These are phyloP conservation scores for Gastrolobium villosum DNA, from an alignment of 306 rosid genomes.

Conservation along the genomic window DNA sequence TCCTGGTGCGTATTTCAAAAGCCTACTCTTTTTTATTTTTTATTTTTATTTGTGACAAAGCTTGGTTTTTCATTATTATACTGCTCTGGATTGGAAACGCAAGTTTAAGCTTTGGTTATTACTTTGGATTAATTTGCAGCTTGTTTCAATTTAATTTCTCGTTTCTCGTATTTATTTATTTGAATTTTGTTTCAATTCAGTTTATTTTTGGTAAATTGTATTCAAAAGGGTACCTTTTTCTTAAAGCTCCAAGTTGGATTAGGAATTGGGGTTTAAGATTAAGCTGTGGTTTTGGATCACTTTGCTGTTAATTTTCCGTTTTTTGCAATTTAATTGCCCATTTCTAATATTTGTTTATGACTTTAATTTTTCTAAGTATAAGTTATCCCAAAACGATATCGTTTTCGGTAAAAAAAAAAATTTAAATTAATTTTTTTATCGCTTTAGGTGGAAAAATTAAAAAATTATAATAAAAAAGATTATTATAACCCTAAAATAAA, in stretches of 20 bases:
- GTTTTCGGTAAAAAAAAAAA: too few species aligned
- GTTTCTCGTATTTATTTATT: background rate
- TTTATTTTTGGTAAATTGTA: background rate
- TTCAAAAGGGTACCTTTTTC: background rate
- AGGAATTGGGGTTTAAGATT: background rate
- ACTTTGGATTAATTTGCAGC: background rate
- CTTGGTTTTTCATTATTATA: background rate
- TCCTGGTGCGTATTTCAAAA: slow-evolving; percentile 39
- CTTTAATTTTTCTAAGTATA: too few species aligned
- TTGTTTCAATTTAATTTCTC: background rate
- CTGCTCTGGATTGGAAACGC: background rate
- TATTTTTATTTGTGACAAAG: background rate
- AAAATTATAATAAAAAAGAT: too few species aligned
- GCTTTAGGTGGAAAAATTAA: too few species aligned
- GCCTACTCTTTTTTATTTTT: background rate
- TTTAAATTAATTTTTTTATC: too few species aligned
- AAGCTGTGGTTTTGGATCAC: background rate
- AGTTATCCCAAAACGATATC: too few species aligned
- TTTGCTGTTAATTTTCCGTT: slow-evolving; percentile 16
- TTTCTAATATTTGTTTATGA: background rate
- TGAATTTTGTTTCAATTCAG: background rate
- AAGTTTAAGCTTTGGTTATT: background rate
- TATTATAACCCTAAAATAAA: too few species aligned
- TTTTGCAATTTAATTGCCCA: background rate
- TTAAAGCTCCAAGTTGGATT: background rate